Conservation (phyloP, 257 asterid genomes). For the Cinchona pubescens region DNA sequence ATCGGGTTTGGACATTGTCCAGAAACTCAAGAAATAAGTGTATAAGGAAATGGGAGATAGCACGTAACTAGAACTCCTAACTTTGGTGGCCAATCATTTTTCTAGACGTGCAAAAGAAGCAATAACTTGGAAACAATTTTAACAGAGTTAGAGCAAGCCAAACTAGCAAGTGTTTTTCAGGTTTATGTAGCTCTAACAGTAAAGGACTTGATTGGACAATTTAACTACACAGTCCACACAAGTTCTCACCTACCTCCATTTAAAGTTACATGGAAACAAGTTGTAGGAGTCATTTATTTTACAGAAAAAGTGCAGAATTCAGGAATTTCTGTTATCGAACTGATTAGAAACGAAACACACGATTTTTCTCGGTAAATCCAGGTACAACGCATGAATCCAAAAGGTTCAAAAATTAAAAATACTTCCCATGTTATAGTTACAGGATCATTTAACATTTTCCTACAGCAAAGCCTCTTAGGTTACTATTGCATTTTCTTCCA, state of each 20-base stretch:
- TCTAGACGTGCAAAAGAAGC: neutral
- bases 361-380: neutral
- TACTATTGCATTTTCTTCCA: neutral
- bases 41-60: neutral
- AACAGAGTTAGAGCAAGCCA: neutral
- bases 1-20: neutral
- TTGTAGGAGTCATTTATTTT: neutral
- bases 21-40: neutral
- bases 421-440: no score
- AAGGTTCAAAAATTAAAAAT: neutral
- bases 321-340: neutral
- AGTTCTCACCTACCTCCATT: neutral
- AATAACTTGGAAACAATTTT: neutral
- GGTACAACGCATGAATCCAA: neutral
- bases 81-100: neutral
- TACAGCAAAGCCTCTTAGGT: neutral
- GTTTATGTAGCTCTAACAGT: neutral
- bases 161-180: neutral
- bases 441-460: neutral
- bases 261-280: neutral
- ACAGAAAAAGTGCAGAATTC: neutral
- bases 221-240: no score
- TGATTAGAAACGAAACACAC: neutral
- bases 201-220: neutral
- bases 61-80: neutral